Conservation (phyloP, 805 yeast species). For the Sungouiozyma intestinalis region DNA sequence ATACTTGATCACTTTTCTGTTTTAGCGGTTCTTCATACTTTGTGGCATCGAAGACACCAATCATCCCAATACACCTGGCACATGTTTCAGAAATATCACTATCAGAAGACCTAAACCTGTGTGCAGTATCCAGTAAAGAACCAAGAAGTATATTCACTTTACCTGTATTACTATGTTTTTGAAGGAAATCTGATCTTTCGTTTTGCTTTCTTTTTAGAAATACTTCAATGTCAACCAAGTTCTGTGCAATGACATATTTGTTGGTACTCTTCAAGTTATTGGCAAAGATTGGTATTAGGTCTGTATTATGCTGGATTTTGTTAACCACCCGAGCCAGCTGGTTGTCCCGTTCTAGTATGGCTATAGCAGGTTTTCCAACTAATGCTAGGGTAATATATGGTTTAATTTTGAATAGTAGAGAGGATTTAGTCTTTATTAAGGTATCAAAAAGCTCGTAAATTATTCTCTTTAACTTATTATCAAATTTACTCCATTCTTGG, state of each 20-base stretch:
- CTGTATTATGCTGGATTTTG: slow-evolving; percentile 16
- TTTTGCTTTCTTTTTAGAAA: slow-evolving; percentile 43
- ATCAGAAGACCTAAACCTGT: slow-evolving; percentile 41
- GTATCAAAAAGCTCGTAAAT: slow-evolving; percentile 42
- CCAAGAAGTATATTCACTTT: slow-evolving; percentile 38
- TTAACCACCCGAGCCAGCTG: slow-evolving; percentile 42
- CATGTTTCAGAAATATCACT: slow-evolving; percentile 46
- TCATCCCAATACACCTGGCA: slow-evolving; percentile 57
- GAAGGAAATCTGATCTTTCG: slow-evolving; percentile 33
- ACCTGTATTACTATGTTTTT: slow-evolving; percentile 20
- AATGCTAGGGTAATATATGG: slow-evolving; percentile 54
- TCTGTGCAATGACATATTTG: slow-evolving; percentile 60
- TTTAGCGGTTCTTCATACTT: slow-evolving; percentile 25
- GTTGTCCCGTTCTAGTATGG: slow-evolving; percentile 37
- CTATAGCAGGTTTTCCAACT: slow-evolving; percentile 49
- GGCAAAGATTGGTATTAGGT: slow-evolving; percentile 20
- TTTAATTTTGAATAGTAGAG: slow-evolving; percentile 13
- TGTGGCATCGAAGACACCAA: slow-evolving; percentile 71
- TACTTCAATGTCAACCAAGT: slow-evolving; percentile 49
- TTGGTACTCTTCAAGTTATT: slow-evolving; percentile 21
- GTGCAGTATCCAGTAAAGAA: slow-evolving; percentile 45
- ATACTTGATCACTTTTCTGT: slow-evolving; percentile 38
- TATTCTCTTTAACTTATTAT: slow-evolving; percentile 36
- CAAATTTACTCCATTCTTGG: slow-evolving; percentile 52
- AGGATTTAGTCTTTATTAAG: slow-evolving; percentile 16